phyloP scores from a whole-genome alignment of 1,139 yeast genomes.

The Candida sanyaensis region DNA sequence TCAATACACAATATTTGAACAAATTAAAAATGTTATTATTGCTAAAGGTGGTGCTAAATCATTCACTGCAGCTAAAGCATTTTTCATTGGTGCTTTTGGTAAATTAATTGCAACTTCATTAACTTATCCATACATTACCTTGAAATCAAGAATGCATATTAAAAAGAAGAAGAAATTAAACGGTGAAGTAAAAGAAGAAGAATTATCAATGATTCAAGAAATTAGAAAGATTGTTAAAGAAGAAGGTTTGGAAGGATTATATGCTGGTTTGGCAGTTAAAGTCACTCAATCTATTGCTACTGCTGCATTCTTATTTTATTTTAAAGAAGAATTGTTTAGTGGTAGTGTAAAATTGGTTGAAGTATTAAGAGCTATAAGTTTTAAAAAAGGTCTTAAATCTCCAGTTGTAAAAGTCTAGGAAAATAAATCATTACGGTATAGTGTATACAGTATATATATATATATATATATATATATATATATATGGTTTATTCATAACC shows the following conservation, averaged over 20 bases:
- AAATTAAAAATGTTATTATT: conserved; percentile 66
- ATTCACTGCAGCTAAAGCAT: conserved; percentile 68
- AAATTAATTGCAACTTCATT: conserved; percentile 83
- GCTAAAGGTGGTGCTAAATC: conserved; percentile 50
- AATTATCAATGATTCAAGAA: conserved; percentile 45
- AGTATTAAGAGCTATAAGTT: conserved; percentile 31
- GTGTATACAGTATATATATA: too few species aligned
- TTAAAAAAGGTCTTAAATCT: conserved; percentile 19
- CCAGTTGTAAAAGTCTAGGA: conserved; percentile 7
- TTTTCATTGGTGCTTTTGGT: conserved; percentile 86
- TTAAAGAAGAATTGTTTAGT: conserved; percentile 78
- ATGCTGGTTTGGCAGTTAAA: conserved; percentile 80
- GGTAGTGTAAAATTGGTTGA: conserved; percentile 51
- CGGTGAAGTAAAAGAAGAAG: conserved; percentile 22
- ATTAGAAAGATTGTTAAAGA: conserved; percentile 54
- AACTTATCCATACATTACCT: conserved; percentile 89
- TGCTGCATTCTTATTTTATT: conserved; percentile 88
- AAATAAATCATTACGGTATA: too few species aligned
- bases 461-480: too few species aligned
- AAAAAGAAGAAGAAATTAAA: conserved; percentile 44
- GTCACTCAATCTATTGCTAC: conserved; percentile 81
- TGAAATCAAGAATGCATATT: conserved; percentile 87
- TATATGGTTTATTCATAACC: too few species aligned
- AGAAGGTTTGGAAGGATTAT: conserved; percentile 78
- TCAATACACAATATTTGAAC: conserved; percentile 91